A percentile compares a stretch with the other conserved stretches of the same genome.
Evolutionary conservation across 2,329 filamentous ascomycete genomes (phyloP).

Genomic region (Hymenoscyphus infarciens): DNA sequence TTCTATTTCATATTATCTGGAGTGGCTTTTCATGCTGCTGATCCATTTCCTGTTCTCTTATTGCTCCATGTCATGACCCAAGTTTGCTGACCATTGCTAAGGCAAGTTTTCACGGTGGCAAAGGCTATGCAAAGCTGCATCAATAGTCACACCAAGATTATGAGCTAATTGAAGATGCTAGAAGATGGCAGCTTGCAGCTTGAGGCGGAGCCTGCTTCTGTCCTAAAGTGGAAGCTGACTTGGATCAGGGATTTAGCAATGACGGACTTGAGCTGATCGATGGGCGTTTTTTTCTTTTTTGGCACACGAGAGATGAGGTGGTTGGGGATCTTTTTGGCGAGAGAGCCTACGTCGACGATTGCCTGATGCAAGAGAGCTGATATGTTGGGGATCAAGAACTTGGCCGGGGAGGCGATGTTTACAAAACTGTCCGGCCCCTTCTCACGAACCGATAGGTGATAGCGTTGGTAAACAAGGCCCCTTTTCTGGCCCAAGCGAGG

Average conservation of each 20-base stretch:
- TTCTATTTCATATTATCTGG: constrained; percentile 5
- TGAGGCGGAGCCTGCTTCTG: constrained; percentile 18
- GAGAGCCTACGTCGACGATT: constrained; percentile 16
- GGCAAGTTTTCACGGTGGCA: constrained; percentile 24
- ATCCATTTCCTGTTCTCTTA: constrained; percentile 9
- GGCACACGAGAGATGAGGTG: constrained; percentile 12
- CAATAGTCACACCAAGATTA: constrained; percentile 22
- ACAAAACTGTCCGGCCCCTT: constrained; percentile 22
- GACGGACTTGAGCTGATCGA: constrained; percentile 9
- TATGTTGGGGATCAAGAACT: constrained; percentile 23
- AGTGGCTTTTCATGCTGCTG: constrained; percentile 10
- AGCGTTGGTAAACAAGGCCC: constrained; percentile 31
- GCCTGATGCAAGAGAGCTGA: constrained; percentile 23
- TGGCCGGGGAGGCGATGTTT: constrained; percentile 28
- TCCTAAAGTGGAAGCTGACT: constrained; percentile 16
- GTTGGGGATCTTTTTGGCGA: constrained; percentile 15
- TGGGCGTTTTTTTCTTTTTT: constrained; percentile 9
- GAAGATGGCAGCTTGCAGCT: constrained; percentile 16
- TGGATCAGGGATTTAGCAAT: constrained; percentile 22
- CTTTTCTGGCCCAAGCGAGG: constrained; percentile 25
- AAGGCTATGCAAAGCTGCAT: constrained; percentile 23
- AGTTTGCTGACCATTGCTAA: constrained; percentile 9
- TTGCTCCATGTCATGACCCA: constrained; percentile 18
- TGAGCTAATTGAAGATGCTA: constrained; percentile 14
- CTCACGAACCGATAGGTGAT: constrained; percentile 15